A percentile compares a stretch with the other conserved stretches of the same genome.
These are phyloP conservation scores for Desmodesmus armatus DNA, from an alignment of 139 green algal species.

Conservation along the genomic window DNA sequence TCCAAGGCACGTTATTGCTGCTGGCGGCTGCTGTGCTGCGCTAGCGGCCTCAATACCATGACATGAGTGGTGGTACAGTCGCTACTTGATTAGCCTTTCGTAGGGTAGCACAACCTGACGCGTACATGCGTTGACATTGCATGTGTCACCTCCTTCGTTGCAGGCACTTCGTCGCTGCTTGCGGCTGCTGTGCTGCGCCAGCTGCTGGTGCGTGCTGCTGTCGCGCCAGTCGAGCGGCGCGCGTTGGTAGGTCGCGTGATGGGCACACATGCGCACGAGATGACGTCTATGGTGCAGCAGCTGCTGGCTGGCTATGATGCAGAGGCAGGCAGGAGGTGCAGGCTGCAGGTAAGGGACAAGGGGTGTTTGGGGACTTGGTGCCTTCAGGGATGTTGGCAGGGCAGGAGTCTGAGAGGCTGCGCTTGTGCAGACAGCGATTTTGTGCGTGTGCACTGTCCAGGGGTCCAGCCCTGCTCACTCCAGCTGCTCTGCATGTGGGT, in stretches of 20 bases:
- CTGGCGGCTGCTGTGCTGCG: no score
- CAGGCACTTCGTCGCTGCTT: conserved; percentile 31
- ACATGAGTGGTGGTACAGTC: no score
- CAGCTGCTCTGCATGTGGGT: no score
- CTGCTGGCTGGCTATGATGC: conserved; percentile 66
- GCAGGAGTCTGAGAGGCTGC: neutral
- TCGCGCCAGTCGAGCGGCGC: conserved; percentile 38
- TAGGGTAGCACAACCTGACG: no score
- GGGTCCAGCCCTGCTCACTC: no score
- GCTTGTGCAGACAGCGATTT: neutral
- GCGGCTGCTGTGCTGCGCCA: conserved; percentile 24
- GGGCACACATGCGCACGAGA: conserved; percentile 80
- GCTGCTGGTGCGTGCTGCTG: neutral
- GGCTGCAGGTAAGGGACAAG: conserved; percentile 1
- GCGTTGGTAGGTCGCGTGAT: conserved; percentile 56
- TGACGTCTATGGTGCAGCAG: conserved; percentile 65
- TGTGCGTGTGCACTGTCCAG: no score
- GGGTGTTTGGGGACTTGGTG: neutral
- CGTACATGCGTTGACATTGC: no score
- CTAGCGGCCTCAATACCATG: no score
- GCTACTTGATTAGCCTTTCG: no score
- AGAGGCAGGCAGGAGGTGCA: conserved; percentile 46
- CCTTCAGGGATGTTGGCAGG: neutral
- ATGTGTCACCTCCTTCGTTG: no score
- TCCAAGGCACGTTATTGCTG: no score